Conservation (phyloP, 2,329 filamentous ascomycete species). For the Chaetothyriales sp. region DNA sequence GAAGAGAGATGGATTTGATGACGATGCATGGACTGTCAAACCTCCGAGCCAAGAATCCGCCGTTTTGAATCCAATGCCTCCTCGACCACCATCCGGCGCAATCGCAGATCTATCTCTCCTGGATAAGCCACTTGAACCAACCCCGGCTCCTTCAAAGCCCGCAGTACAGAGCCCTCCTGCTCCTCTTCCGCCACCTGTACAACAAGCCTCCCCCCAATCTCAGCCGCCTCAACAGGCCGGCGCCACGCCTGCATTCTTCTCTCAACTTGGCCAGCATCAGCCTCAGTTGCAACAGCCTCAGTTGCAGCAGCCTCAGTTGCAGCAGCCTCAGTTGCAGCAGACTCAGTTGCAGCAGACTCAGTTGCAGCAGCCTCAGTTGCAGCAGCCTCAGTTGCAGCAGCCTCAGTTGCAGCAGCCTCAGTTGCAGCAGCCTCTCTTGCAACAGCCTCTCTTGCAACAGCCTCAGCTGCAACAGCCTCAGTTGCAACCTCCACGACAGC, state of each 20-base stretch:
- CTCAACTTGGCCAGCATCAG: conserved; percentile 30
- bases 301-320: conserved; percentile 17
- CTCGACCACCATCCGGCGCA: conserved; percentile 49
- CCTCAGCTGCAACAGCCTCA: conserved; percentile 19
- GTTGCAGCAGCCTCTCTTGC: too few relatives aligned
- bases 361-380: conserved; percentile 17
- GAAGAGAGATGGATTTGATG: conserved; percentile 59
- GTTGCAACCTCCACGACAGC: conserved; percentile 39
- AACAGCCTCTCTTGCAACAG: conserved; percentile 15
- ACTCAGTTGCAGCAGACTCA: too few relatives aligned
- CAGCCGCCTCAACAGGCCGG: conserved; percentile 28
- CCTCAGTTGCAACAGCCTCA: conserved; percentile 3
- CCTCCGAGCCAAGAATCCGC: conserved; percentile 37
- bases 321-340: conserved; percentile 4
- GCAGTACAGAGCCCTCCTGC: conserved; percentile 23
- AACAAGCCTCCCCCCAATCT: conserved; percentile 28
- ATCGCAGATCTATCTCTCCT: conserved; percentile 56
- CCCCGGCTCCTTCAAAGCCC: conserved; percentile 32
- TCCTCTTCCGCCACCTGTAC: conserved; percentile 20
- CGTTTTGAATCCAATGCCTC: conserved; percentile 27
- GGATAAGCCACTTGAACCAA: conserved; percentile 44
- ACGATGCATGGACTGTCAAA: conserved; percentile 95
- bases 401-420: conserved; percentile 3
- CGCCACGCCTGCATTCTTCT: conserved; percentile 37
- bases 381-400: too few relatives aligned